phyloP scores from a whole-genome alignment of 768 basidiomycete genomes.

The Pleurotus tuoliensis region DNA sequence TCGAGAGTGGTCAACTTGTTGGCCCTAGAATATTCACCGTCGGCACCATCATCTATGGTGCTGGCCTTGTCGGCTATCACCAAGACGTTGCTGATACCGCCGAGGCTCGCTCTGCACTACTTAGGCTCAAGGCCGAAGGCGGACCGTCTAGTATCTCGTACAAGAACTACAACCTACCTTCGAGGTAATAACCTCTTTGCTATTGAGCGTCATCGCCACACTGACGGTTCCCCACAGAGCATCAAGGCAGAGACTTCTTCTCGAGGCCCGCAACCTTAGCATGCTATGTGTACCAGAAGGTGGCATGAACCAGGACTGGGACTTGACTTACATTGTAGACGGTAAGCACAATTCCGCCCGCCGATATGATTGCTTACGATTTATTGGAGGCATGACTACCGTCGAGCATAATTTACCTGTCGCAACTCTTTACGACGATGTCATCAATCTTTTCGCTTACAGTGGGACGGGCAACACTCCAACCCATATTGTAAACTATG shows the following conservation, averaged over 20 bases:
- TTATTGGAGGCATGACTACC: constrained; percentile 65
- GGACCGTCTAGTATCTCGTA: constrained; percentile 70
- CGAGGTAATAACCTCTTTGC: constrained; percentile 34
- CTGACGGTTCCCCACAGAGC: constrained; percentile 26
- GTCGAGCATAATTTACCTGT: constrained; percentile 70
- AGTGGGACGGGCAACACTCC: constrained; percentile 74
- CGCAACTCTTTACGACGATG: constrained; percentile 62
- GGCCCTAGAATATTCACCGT: constrained; percentile 74
- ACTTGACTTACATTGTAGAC: constrained; percentile 74
- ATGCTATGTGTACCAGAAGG: constrained; percentile 78
- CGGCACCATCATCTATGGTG: constrained; percentile 63
- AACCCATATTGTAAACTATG: constrained; percentile 75
- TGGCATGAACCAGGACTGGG: constrained; percentile 80
- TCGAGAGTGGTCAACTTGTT: constrained; percentile 65
- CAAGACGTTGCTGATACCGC: constrained; percentile 59
- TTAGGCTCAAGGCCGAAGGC: constrained; percentile 68
- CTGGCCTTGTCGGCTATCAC: constrained; percentile 39
- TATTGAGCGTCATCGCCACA: background rate
- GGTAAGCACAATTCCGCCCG: constrained; percentile 32
- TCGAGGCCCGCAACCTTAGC: constrained; percentile 54
- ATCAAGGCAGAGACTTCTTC: constrained; percentile 61
- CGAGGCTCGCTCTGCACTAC: constrained; percentile 63
- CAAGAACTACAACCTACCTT: constrained; percentile 74
- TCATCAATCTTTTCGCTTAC: constrained; percentile 54
- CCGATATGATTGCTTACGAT: background rate